Evolutionary conservation across 2,329 filamentous ascomycete species (phyloP), one percentile per base, ranked within the genome.

Genomic region (Claviceps paspali): DNA sequence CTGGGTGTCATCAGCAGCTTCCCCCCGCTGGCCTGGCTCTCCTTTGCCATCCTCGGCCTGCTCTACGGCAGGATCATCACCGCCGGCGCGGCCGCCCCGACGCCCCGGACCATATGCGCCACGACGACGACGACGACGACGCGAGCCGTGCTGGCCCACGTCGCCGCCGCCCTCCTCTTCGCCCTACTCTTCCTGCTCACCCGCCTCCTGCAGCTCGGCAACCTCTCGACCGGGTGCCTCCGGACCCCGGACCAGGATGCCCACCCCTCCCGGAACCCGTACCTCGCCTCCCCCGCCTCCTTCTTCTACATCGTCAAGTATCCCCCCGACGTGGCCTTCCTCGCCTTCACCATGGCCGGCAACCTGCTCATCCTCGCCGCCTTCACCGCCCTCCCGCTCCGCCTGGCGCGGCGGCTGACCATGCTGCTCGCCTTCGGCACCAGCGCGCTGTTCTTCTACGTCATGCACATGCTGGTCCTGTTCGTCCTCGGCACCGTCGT

Each of bases 301-400:
- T 67, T 67, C 50, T 63, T 67, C 47, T 67, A 65, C 51, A 45
- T 65, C 30, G 48, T 58, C 43, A 66, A 66, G 46, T 65, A 65
- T 33, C 63, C 64, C 0, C 64, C 64, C 4, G 64, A 67, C 41
- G 52, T 66, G 4, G 61, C 62, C 3, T 66, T 63, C 41, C 63
- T 60, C 53, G 50, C 60, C 3, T 59, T 57, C 26, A 60, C 60
- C 9, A 50, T 65, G 32, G 55, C 56, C 0, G 54, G 43, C 5
- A 65, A 59, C 41, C 46, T 65, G 0, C 41, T 61, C 3, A 47
- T 65, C 0, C 53, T 67, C 0, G 58, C 57, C 1, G 14, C 53
- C 1, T 60, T 67, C 5, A 49, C 49, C 1, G 44, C 48, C 0
- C 33, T 64, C 1, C 62, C 64, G 0, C 37, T 45, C 0, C 27